A percentile compares a stretch with the other conserved stretches of the same genome.
phyloP scores from a whole-genome alignment of 176 grass and related monocot genomes.

The Musa schizocarpa region DNA sequence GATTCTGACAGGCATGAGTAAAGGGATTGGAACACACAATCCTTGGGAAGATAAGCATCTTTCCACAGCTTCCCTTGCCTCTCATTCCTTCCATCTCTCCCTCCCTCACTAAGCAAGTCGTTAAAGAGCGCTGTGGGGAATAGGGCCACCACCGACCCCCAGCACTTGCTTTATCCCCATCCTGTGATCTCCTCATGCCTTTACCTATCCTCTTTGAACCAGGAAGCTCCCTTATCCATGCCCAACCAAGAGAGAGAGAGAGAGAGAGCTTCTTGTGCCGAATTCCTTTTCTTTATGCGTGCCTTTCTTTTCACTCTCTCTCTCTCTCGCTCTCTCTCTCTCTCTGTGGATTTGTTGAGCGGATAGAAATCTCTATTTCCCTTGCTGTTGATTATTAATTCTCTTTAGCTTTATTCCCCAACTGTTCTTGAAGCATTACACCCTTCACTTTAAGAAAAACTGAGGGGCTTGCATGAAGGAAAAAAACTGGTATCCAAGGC shows the following conservation, averaged over 20 bases:
- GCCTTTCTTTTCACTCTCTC: background rate
- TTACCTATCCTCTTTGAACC: background rate
- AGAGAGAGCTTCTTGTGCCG: background rate
- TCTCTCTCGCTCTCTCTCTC: background rate
- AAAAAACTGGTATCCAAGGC: background rate
- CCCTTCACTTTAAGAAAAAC: constrained; percentile 1
- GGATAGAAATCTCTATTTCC: background rate
- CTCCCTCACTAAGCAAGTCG: background rate
- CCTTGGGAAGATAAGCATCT: constrained; percentile 14
- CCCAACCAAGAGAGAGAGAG: background rate
- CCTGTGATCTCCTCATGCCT: background rate
- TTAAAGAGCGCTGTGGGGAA: background rate
- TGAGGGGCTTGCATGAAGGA: background rate
- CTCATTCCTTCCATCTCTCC: background rate
- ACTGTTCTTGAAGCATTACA: constrained; percentile 1
- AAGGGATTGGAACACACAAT: constrained; percentile 15
- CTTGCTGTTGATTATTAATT: background rate
- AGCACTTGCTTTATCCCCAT: constrained; percentile 3
- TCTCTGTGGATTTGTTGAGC: background rate
- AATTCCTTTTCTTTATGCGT: background rate
- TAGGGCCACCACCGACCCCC: background rate
- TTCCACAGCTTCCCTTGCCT: constrained; percentile 7
- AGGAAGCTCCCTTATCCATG: constrained; percentile 1
- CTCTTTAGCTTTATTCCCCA: background rate
- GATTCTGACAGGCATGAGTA: constrained; percentile 13